These are phyloP conservation scores for Arxiozyma bovina DNA, from an alignment of 1,139 yeast species.

Conservation along the genomic window DNA sequence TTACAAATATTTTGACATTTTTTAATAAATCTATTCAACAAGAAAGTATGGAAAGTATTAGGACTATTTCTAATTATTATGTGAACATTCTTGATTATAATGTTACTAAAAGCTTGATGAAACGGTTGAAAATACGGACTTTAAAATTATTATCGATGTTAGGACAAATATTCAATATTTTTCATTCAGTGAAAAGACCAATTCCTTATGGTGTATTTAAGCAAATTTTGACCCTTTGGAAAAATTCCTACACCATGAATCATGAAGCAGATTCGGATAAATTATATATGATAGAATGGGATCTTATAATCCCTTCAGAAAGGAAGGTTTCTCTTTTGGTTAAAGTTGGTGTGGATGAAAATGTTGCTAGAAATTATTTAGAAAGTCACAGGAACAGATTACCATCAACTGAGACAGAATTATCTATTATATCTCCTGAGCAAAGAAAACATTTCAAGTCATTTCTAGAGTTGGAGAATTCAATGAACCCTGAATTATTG, in stretches of 20 bases:
- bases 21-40: conserved; percentile 35
- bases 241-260: conserved; percentile 19
- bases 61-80: conserved; percentile 20
- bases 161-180: conserved; percentile 14
- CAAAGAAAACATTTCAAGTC: not conserved
- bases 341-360: conserved; percentile 19
- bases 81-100: conserved; percentile 21
- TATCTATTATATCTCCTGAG: not conserved
- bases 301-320: conserved; percentile 22
- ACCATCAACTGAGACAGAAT: conserved; percentile 10
- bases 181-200: conserved; percentile 16
- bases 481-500: not conserved
- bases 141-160: conserved; percentile 19
- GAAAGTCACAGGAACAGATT: conserved; percentile 18
- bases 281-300: conserved; percentile 40
- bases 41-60: conserved; percentile 27
- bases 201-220: conserved; percentile 31
- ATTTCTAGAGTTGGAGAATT: not conserved
- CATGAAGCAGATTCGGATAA: conserved; percentile 27
- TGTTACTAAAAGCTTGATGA: conserved; percentile 19
- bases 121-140: conserved; percentile 19
- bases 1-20: conserved; percentile 37
- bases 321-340: conserved; percentile 18
- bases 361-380: conserved; percentile 20
- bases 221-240: conserved; percentile 24